phyloP scores from a whole-genome alignment of 768 basidiomycete genomes.

The Glaciozyma antarctica region DNA sequence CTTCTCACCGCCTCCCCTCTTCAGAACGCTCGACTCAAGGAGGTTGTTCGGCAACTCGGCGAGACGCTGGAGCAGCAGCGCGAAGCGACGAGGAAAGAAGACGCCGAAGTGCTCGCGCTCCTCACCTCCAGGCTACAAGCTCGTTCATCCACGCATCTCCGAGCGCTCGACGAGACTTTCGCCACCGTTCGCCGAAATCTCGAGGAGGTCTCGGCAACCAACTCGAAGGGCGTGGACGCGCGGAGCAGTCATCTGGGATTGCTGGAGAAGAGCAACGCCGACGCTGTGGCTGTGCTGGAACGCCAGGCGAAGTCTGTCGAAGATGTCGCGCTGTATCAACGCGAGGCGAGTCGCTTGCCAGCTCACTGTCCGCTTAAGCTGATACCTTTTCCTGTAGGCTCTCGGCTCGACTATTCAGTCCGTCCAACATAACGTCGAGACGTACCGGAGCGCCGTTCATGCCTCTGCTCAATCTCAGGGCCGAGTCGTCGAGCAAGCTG shows the following conservation, averaged over 20 bases:
- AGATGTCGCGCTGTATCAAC: too few species aligned
- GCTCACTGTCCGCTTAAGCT: too few species aligned
- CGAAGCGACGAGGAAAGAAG: not conserved
- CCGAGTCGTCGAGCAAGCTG: not conserved
- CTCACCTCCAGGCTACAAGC: not conserved
- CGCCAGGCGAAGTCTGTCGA: too few species aligned
- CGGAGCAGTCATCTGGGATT: too few species aligned
- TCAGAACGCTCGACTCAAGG: not conserved
- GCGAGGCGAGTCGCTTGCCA: too few species aligned
- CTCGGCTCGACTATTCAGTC: too few species aligned
- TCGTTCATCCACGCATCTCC: not conserved
- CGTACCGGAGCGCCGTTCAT: not conserved
- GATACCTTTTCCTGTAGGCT: too few species aligned
- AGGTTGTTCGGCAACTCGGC: not conserved
- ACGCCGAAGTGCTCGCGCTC: not conserved
- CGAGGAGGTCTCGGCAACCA: not conserved
- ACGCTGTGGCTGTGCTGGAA: too few species aligned
- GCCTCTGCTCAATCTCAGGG: not conserved
- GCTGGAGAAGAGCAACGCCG: too few species aligned
- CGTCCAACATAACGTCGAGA: not conserved
- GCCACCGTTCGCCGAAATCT: not conserved
- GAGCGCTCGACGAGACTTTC: not conserved
- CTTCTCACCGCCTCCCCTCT: not conserved
- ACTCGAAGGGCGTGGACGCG: too few species aligned
- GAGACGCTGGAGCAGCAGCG: not conserved